A percentile compares a stretch with the other conserved stretches of the same genome.
Evolutionary conservation across 257 asterid species (phyloP).

Genomic region (Eustoma russellianum): DNA sequence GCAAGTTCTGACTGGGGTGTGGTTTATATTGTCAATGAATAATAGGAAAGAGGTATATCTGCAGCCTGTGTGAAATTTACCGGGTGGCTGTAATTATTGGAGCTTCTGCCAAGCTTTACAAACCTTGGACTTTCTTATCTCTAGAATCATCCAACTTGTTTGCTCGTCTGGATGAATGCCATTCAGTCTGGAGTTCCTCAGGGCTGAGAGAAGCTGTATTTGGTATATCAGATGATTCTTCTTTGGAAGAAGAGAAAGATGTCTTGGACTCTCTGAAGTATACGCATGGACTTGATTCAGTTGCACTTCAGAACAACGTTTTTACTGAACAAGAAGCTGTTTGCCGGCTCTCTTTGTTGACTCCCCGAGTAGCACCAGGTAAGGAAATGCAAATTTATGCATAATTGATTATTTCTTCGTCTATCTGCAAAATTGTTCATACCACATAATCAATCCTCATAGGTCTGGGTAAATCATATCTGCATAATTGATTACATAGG

Average conservation of each 20-base stretch:
- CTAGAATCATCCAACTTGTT: conserved; percentile 27
- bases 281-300: conserved; percentile 42
- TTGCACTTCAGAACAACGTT: conserved; percentile 40
- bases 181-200: conserved; percentile 42
- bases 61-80: conserved; percentile 71
- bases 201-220: conserved; percentile 61
- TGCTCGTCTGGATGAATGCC: conserved; percentile 52
- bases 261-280: conserved; percentile 39
- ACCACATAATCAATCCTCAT: too few relatives aligned
- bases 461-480: too few relatives aligned
- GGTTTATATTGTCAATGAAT: not conserved
- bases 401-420: too few relatives aligned
- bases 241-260: conserved; percentile 13
- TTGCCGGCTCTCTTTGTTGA: conserved; percentile 54
- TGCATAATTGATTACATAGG: too few relatives aligned
- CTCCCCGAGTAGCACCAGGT: conserved; percentile 56
- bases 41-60: conserved; percentile 51
- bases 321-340: conserved; percentile 29
- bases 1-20: not conserved
- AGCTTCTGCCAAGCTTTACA: conserved; percentile 59
- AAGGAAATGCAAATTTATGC: conserved; percentile 5
- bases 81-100: conserved; percentile 60
- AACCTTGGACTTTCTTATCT: conserved; percentile 56
- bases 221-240: conserved; percentile 27
- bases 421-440: not conserved